These are phyloP conservation scores for Martiniozyma asiatica DNA, from an alignment of 1,139 yeast species.

Conservation along the genomic window DNA sequence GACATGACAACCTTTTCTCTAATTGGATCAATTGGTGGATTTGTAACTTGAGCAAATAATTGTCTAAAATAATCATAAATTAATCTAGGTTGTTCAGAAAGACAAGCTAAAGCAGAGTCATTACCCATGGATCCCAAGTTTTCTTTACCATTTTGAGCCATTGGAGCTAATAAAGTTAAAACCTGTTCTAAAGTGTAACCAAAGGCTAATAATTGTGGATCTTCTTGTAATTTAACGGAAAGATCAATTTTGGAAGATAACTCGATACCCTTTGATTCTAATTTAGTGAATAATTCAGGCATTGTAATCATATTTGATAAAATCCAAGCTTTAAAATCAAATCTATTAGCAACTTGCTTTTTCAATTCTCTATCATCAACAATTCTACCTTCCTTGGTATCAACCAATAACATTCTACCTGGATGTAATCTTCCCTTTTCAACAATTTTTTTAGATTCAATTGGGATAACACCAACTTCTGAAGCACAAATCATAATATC, in stretches of 20 bases:
- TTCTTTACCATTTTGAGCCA: slow-evolving; percentile 88
- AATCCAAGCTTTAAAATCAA: slow-evolving; percentile 91
- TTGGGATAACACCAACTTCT: slow-evolving; percentile 92
- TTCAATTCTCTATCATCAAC: slow-evolving; percentile 90
- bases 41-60: slow-evolving; percentile 94
- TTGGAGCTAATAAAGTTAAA: slow-evolving; percentile 73
- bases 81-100: slow-evolving; percentile 84
- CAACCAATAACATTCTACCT: slow-evolving; percentile 92
- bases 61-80: slow-evolving; percentile 92
- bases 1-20: slow-evolving; percentile 97
- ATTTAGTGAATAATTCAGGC: slow-evolving; percentile 58
- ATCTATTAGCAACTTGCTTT: slow-evolving; percentile 65
- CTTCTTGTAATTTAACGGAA: slow-evolving; percentile 50
- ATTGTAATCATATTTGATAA: slow-evolving; percentile 74
- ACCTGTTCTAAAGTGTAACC: slow-evolving; percentile 93
- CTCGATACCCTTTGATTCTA: slow-evolving; percentile 36
- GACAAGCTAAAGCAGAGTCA: slow-evolving; percentile 92
- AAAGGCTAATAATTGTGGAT: slow-evolving; percentile 74
- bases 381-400: slow-evolving; percentile 82
- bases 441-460: slow-evolving; percentile 70
- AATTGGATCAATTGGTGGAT: slow-evolving; percentile 97
- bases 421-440: slow-evolving; percentile 91
- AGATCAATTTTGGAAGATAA: slow-evolving; percentile 24
- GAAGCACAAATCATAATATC: slow-evolving; percentile 96
- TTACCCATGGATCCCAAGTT: slow-evolving; percentile 98